Conservation (phyloP, 2,329 filamentous ascomycete species). For the Ophiocordyceps camponoti-floridani region DNA sequence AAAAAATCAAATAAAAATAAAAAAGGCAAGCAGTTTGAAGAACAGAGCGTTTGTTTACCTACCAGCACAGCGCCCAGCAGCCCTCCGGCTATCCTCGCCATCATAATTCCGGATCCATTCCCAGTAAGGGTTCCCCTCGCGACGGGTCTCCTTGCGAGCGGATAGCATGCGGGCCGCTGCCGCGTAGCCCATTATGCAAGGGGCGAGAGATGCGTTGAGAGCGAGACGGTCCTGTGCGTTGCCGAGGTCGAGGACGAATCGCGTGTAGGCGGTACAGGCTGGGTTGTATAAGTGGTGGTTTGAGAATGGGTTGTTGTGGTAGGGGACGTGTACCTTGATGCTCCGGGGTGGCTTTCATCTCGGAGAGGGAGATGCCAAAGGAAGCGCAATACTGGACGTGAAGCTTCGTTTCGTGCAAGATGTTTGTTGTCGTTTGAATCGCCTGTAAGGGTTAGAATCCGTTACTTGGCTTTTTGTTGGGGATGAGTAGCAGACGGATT, state of each 20-base stretch:
- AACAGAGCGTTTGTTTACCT: conserved; percentile 16
- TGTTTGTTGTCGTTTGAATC: conserved; percentile 50
- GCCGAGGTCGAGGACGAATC: conserved; percentile 78
- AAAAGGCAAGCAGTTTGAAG: no score
- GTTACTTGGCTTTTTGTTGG: no score
- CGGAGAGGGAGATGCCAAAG: conserved; percentile 57
- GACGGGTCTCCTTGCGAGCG: conserved; percentile 39
- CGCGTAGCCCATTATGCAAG: conserved; percentile 80
- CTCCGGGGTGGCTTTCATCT: conserved; percentile 60
- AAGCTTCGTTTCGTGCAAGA: conserved; percentile 61
- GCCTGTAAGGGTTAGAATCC: conserved; percentile 9
- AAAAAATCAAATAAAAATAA: no score
- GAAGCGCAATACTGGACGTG: conserved; percentile 69
- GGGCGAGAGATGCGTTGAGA: conserved; percentile 67
- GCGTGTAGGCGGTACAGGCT: conserved; percentile 68
- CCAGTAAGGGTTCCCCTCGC: conserved; percentile 61
- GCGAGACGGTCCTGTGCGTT: conserved; percentile 77
- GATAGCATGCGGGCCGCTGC: conserved; percentile 57
- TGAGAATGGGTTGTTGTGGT: no score
- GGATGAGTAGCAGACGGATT: conserved; percentile 25
- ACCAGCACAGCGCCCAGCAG: conserved; percentile 55
- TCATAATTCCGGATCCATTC: conserved; percentile 84
- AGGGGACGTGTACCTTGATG: conserved; percentile 35
- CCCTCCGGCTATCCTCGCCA: conserved; percentile 58
- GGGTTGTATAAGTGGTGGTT: neutral